These are phyloP conservation scores for Emydomyces testavorans DNA, from an alignment of 2,329 filamentous ascomycete species.

Conservation along the genomic window DNA sequence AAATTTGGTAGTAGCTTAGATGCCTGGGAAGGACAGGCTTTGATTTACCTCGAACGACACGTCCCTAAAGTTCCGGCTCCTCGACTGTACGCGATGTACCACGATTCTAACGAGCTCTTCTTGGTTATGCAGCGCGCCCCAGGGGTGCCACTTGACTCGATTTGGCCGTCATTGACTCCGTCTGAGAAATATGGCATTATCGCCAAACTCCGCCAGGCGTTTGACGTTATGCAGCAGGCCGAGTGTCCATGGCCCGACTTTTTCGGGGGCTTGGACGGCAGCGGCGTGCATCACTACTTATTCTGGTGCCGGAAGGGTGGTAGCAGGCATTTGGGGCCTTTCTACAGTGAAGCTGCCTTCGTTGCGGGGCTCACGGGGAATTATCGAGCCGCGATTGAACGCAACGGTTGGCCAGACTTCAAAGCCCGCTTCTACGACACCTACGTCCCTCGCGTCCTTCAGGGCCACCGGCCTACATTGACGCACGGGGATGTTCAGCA, in stretches of 20 bases:
- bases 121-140: constrained; percentile 23
- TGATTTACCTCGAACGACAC: constrained; percentile 23
- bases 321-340: constrained; percentile 20
- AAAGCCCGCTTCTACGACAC: constrained; percentile 24
- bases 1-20: constrained; percentile 20
- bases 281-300: constrained; percentile 21
- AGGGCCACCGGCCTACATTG: constrained; percentile 23
- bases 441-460: constrained; percentile 20
- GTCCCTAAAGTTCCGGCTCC: constrained; percentile 22
- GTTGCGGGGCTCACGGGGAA: constrained; percentile 21
- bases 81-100: constrained; percentile 25
- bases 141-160: constrained; percentile 15
- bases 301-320: constrained; percentile 19
- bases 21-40: constrained; percentile 16
- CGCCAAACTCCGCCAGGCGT: constrained; percentile 19
- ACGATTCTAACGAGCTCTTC: constrained; percentile 19
- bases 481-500: constrained; percentile 25
- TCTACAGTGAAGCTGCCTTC: constrained; percentile 20
- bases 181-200: constrained; percentile 23
- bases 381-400: constrained; percentile 18
- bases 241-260: constrained; percentile 22
- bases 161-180: constrained; percentile 21
- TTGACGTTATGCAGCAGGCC: constrained; percentile 19
- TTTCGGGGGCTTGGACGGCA: constrained; percentile 21
- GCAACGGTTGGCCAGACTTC: constrained; percentile 19